These are phyloP conservation scores for Aspergillus sp. DNA, from an alignment of 2,329 filamentous ascomycete species.

Conservation along the genomic window DNA sequence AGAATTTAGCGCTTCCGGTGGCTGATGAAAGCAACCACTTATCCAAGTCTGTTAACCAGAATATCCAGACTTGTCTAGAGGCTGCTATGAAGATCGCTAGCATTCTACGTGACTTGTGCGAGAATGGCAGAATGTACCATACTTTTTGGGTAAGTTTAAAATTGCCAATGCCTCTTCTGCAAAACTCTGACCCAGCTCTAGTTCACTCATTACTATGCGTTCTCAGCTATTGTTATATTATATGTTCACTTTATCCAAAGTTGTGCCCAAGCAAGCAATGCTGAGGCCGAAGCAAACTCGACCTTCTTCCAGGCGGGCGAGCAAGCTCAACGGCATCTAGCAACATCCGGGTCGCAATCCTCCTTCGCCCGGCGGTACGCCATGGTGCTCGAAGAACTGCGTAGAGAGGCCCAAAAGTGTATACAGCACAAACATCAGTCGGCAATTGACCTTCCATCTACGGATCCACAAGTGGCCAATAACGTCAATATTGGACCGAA, in stretches of 20 bases:
- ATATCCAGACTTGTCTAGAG: slow-evolving; percentile 35
- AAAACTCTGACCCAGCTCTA: not conserved
- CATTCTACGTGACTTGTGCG: slow-evolving; percentile 41
- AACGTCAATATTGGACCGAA: not conserved
- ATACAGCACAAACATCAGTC: not conserved
- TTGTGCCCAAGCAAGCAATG: slow-evolving; percentile 23
- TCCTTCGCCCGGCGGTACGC: slow-evolving; percentile 46
- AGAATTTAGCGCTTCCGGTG: slow-evolving; percentile 7
- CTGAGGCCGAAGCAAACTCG: slow-evolving; percentile 13
- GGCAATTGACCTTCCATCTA: not conserved
- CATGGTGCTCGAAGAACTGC: slow-evolving; percentile 43
- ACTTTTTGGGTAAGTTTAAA: slow-evolving; percentile 40
- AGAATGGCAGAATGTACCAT: slow-evolving; percentile 37
- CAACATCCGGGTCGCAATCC: slow-evolving; percentile 36
- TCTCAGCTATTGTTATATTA: slow-evolving; percentile 46
- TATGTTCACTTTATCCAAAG: slow-evolving; percentile 48
- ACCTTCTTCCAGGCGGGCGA: slow-evolving; percentile 38
- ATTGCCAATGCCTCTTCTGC: not conserved
- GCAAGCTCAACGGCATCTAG: slow-evolving; percentile 43
- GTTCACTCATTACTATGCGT: slow-evolving; percentile 45
- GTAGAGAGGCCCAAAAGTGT: slow-evolving; percentile 22
- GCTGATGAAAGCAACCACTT: slow-evolving; percentile 19
- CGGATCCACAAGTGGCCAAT: slow-evolving; percentile 8
- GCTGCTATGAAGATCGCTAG: slow-evolving; percentile 42
- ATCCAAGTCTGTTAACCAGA: slow-evolving; percentile 14